Percentiles rank a stretch among this genome's conserved stretches.
phyloP scores from a whole-genome alignment of 192 early-diverging fungal species.

The Rhizoclosmatium globosum region DNA sequence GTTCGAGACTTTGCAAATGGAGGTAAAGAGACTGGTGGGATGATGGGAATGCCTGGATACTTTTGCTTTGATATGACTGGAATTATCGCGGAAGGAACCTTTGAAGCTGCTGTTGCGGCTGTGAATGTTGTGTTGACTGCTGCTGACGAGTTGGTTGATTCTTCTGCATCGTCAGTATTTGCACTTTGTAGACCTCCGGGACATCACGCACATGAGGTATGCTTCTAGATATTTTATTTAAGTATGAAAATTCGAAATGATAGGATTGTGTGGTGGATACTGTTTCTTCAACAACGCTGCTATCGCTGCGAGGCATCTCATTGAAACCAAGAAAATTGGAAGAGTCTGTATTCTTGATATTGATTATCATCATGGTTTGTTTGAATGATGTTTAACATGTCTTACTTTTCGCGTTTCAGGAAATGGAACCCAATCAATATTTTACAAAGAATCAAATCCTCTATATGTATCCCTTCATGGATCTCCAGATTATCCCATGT shows the following conservation, averaged over 20 bases:
- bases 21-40: background rate
- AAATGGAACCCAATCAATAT: constrained; percentile 47
- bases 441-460: constrained; percentile 58
- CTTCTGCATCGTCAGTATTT: too few species aligned
- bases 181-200: too few species aligned
- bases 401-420: too few species aligned
- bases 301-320: constrained; percentile 75
- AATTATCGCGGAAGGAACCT: constrained; percentile 70
- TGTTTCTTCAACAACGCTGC: constrained; percentile 92
- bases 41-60: constrained; percentile 9
- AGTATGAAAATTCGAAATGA: constrained; percentile 21
- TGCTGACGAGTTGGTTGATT: too few species aligned
- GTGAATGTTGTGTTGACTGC: too few species aligned
- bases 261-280: constrained; percentile 77
- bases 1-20: constrained; percentile 48
- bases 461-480: constrained; percentile 74
- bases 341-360: constrained; percentile 85
- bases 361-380: constrained; percentile 55
- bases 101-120: constrained; percentile 67
- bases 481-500: constrained; percentile 69
- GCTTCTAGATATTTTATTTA: too few species aligned
- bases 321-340: constrained; percentile 45
- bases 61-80: constrained; percentile 61
- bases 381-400: too few species aligned
- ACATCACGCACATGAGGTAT: too few species aligned